These are phyloP conservation scores for Alternaria sp. DNA, from an alignment of 2,329 filamentous ascomycete species.

Conservation along the genomic window DNA sequence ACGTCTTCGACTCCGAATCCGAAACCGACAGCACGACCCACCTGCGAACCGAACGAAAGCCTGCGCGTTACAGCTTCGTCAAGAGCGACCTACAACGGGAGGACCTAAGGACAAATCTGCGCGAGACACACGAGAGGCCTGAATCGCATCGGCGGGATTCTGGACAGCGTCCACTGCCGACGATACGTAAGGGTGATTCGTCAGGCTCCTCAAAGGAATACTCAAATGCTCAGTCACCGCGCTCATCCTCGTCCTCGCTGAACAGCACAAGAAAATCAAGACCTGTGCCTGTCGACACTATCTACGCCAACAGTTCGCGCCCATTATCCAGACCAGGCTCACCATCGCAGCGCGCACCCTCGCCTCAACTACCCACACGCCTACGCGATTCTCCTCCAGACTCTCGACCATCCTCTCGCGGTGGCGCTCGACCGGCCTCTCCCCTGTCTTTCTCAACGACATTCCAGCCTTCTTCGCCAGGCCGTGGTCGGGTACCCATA, in stretches of 20 bases:
- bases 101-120: slow-evolving; percentile 39
- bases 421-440: slow-evolving; percentile 35
- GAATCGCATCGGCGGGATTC: slow-evolving; percentile 29
- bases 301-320: slow-evolving; percentile 26
- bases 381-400: slow-evolving; percentile 32
- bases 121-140: slow-evolving; percentile 27
- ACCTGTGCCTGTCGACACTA: slow-evolving; percentile 30
- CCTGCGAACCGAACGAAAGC: slow-evolving; percentile 43
- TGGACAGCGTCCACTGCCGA: slow-evolving; percentile 20
- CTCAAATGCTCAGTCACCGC: slow-evolving; percentile 39
- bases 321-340: slow-evolving; percentile 38
- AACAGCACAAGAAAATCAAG: slow-evolving; percentile 27
- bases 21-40: slow-evolving; percentile 38
- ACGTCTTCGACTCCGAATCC: slow-evolving; percentile 44
- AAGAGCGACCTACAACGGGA: slow-evolving; percentile 48
- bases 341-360: slow-evolving; percentile 32
- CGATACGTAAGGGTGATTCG: slow-evolving; percentile 28
- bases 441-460: slow-evolving; percentile 35
- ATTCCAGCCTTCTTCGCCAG: slow-evolving; percentile 25
- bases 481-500: slow-evolving; percentile 29
- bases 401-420: slow-evolving; percentile 41
- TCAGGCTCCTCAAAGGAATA: slow-evolving; percentile 39
- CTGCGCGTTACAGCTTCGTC: slow-evolving; percentile 52
- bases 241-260: slow-evolving; percentile 44
- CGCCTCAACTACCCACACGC: slow-evolving; percentile 40